These are phyloP conservation scores for Pleurotus eryngii DNA, from an alignment of 768 basidiomycete species.

Conservation along the genomic window DNA sequence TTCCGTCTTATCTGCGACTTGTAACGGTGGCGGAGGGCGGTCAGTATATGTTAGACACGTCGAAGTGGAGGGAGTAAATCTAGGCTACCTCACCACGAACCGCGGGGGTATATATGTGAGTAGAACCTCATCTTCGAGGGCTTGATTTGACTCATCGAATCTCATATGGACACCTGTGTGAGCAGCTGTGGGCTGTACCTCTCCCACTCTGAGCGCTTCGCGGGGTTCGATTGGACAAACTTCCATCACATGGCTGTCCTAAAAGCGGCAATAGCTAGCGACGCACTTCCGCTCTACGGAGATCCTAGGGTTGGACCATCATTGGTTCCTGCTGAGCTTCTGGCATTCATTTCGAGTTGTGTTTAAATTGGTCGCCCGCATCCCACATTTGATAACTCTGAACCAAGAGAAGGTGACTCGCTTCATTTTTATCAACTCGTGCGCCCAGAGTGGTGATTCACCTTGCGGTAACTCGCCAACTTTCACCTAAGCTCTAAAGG, in stretches of 20 bases:
- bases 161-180: background rate
- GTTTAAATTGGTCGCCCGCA: no score
- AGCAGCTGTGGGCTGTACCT: background rate
- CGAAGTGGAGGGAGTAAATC: background rate
- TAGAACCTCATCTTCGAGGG: background rate
- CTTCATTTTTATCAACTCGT: no score
- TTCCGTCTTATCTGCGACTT: background rate
- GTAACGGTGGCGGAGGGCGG: background rate
- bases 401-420: no score
- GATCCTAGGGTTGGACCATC: background rate
- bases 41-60: background rate
- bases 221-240: background rate
- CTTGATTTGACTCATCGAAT: background rate
- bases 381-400: no score
- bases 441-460: no score
- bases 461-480: no score
- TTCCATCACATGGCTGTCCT: background rate
- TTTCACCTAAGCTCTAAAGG: no score
- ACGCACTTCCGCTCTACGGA: background rate
- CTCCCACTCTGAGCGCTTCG: background rate
- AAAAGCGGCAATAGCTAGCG: background rate
- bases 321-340: background rate
- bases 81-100: background rate
- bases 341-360: no score
- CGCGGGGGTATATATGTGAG: background rate